A percentile compares a stretch with the other conserved stretches of the same genome.
These are phyloP conservation scores for Amoebophrya sp. DNA, from an alignment of 169 alveolate species.

Conservation along the genomic window DNA sequence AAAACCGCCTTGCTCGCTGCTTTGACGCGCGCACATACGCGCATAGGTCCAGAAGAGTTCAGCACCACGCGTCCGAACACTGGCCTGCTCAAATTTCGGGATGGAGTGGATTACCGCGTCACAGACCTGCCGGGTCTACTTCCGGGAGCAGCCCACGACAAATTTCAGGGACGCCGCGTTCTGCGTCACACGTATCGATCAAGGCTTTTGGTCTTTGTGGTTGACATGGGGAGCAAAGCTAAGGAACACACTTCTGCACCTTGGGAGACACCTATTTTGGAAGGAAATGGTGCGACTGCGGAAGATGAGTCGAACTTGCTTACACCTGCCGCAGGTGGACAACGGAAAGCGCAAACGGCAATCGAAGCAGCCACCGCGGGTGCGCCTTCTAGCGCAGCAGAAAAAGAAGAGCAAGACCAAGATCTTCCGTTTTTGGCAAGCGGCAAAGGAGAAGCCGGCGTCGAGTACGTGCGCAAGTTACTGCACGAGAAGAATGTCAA, in stretches of 20 bases:
- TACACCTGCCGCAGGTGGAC: too few species aligned
- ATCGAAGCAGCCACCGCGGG: too few species aligned
- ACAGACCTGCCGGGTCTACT: constrained; percentile 48
- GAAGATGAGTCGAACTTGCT: too few species aligned
- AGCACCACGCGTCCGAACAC: constrained; percentile 50
- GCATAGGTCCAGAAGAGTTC: constrained; percentile 51
- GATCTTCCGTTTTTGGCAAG: too few species aligned
- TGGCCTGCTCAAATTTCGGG: constrained; percentile 36
- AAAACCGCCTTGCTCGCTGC: constrained; percentile 31
- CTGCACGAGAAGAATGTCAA: too few species aligned
- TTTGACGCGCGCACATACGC: constrained; percentile 37
- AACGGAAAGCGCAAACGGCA: too few species aligned
- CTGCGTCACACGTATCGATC: constrained; percentile 49
- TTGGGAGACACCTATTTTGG: too few species aligned
- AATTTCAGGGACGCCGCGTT: constrained; percentile 42
- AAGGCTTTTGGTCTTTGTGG: constrained; percentile 41
- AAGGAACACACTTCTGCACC: constrained; percentile 19
- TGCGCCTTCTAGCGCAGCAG: too few species aligned
- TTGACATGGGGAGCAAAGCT: constrained; percentile 38
- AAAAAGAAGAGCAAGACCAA: too few species aligned
- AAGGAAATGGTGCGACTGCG: too few species aligned
- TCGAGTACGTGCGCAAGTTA: too few species aligned
- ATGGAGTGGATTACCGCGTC: constrained; percentile 37
- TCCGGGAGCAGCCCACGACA: constrained; percentile 51
- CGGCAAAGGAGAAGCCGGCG: too few species aligned